These are phyloP conservation scores for Ganoderma lingzhi DNA, from an alignment of 1,284 basidiomycete species.

Conservation along the genomic window DNA sequence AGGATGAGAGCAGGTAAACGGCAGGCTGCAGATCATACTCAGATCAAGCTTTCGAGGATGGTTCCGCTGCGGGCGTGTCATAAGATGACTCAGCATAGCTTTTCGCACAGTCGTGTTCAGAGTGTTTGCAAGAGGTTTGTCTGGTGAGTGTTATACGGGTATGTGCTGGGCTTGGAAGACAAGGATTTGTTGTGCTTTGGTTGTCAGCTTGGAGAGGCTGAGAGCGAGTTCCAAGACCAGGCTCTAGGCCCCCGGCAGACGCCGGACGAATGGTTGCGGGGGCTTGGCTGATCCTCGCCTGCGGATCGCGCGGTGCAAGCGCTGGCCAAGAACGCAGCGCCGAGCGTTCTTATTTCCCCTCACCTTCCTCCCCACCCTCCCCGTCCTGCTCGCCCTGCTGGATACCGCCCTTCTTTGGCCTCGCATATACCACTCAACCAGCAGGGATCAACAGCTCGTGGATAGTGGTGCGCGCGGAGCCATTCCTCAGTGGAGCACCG, in stretches of 20 bases:
- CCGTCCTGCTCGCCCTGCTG: slow-evolving; percentile 22
- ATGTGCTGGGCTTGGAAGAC: background rate
- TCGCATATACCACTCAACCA: slow-evolving; percentile 1
- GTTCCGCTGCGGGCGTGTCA: background rate
- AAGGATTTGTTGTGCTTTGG: background rate
- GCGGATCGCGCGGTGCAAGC: background rate
- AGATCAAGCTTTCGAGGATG: background rate
- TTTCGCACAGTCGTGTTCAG: background rate
- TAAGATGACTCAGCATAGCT: background rate
- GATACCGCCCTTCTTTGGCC: slow-evolving; percentile 2
- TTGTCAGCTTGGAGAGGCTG: background rate
- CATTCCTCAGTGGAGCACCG: slow-evolving; percentile 29
- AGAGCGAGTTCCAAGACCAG: background rate
- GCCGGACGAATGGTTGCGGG: background rate
- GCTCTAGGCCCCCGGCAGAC: background rate
- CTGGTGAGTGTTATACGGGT: background rate
- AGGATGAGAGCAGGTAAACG: background rate
- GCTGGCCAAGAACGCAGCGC: background rate
- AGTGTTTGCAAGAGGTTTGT: background rate
- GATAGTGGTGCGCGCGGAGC: slow-evolving; percentile 6
- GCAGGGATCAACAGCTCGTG: slow-evolving; percentile 7
- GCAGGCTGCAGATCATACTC: background rate
- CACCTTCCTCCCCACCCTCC: slow-evolving; percentile 10
- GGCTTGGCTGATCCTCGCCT: slow-evolving; percentile 1
- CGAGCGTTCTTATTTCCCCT: background rate